A percentile compares a stretch with the other conserved stretches of the same genome.
phyloP scores from a whole-genome alignment of 805 yeast species.

The Yarrowia sp. region DNA sequence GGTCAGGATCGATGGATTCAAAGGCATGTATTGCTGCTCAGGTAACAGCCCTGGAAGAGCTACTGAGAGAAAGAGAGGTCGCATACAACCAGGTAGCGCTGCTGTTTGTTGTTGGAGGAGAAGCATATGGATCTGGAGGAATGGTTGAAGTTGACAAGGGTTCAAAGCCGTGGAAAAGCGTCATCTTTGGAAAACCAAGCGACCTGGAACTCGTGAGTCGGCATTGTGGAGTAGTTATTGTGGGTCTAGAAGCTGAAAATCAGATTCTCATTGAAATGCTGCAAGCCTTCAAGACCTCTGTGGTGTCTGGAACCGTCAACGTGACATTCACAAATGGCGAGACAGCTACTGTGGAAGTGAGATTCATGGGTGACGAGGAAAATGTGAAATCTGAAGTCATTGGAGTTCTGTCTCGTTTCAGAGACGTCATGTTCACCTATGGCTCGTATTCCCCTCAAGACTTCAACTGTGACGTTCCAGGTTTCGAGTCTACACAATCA shows the following conservation, averaged over 20 bases:
- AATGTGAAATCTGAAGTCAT: neutral
- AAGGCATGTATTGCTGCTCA: constrained; percentile 7
- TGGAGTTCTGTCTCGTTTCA: neutral
- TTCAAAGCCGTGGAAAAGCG: constrained; percentile 7
- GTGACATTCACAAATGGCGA: neutral
- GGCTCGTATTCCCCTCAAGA: neutral
- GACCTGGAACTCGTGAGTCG: neutral
- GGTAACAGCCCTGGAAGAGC: constrained; percentile 9
- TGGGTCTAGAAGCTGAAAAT: constrained; percentile 1
- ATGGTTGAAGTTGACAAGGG: constrained; percentile 8
- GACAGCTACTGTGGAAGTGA: neutral
- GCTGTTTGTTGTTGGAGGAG: constrained; percentile 10
- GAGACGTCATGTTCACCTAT: constrained; percentile 2
- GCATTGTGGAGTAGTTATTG: constrained; percentile 1
- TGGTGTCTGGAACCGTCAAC: neutral
- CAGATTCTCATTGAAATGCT: neutral
- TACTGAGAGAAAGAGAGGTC: constrained; percentile 1
- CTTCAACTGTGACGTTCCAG: constrained; percentile 1
- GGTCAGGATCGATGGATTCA: neutral
- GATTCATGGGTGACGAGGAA: constrained; percentile 11
- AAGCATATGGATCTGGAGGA: constrained; percentile 1
- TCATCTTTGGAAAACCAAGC: constrained; percentile 11
- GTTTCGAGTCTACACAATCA: neutral
- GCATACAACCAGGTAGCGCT: constrained; percentile 4
- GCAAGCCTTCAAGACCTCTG: neutral